A percentile compares a stretch with the other conserved stretches of the same genome.
These are phyloP conservation scores for Nakaseomyces uthaithaninus DNA, from an alignment of 1,139 yeast species.

Conservation along the genomic window DNA sequence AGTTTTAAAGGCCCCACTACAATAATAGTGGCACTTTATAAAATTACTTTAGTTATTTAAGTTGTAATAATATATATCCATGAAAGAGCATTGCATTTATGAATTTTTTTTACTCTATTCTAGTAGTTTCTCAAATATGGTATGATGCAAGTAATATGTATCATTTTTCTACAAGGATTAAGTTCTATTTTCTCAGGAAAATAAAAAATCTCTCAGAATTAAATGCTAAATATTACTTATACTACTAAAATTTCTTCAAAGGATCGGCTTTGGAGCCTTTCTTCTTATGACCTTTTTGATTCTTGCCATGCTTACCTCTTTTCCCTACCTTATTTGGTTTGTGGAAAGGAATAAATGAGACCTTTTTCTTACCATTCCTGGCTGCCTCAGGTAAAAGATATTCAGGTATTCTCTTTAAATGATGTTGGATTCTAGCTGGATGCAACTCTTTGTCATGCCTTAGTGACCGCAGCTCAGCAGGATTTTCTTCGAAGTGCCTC, in stretches of 20 bases:
- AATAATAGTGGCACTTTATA: no score
- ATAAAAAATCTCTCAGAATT: neutral
- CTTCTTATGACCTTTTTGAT: conserved; percentile 13
- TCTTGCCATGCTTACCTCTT: conserved; percentile 34
- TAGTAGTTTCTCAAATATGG: no score
- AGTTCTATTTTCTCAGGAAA: no score
- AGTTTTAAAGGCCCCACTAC: conserved; percentile 48
- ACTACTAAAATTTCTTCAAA: conserved; percentile 48
- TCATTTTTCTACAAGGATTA: neutral
- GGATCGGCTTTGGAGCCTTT: conserved; percentile 50
- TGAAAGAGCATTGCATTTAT: no score
- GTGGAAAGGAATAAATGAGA: conserved; percentile 74
- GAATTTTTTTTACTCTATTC: no score
- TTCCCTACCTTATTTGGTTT: conserved; percentile 45
- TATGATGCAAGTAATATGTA: no score
- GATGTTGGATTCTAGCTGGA: conserved; percentile 73
- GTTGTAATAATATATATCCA: conserved; percentile 3
- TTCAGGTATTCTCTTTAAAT: conserved; percentile 86
- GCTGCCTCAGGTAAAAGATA: conserved; percentile 81
- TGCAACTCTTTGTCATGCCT: conserved; percentile 90
- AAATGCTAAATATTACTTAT: conserved; percentile 1
- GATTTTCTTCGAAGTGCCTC: conserved; percentile 94
- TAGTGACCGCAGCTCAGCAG: conserved; percentile 82
- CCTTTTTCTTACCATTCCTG: conserved; percentile 46
- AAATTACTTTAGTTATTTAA: no score